Base-by-base conservation (phyloP, 345 rosid species). In the Dimocarpus longan region DNA sequence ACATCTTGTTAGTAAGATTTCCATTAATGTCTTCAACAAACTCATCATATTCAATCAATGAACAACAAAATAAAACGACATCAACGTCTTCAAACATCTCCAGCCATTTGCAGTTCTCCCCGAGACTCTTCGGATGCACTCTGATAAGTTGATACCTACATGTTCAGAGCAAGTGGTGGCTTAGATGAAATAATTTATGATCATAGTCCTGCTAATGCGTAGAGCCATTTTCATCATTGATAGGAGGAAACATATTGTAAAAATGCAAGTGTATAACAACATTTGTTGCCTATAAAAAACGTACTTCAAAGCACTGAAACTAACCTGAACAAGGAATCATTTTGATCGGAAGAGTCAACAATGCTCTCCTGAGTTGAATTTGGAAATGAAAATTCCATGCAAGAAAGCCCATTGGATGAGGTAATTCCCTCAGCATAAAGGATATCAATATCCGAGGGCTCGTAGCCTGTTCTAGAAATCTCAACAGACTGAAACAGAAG, bases 71-170 rank as follows among this genome's bases (percentile, higher is more conserved):
- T 69, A 95, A 42, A 71, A 95, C 86, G 21, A 92, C 82, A 76
- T 91, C 87, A 10, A 91, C 85, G 37, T 92, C 93, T 87, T 93
- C 99, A 60, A 96, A 96, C 97, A 90, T 93, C 52, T 87, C 89
- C 78, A 92, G 71, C 97, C 89, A 91, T 82, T 90, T 93, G 89
- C 89, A 87, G 85, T 89, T 93, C 70, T 82, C 95, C 77, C 98
- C 97, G 3, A 91, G 88, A 82, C 82, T 85, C 73, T 80, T 88
- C 5, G 97, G 92, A 82, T 88, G 93, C 72, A 87, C 77, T 78
- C 98, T 88, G 78, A 96, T 92, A 63, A 95, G 93, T 83, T 95
- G 93, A 87, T 88, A 93, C 88, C 98, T 95, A 84, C 39, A 80
- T 77, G 65, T 60, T 42, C 50, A 78, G 54, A 70, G 68, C 70